These are phyloP conservation scores for Stromatinia cepivora DNA, from an alignment of 2,329 filamentous ascomycete genomes.

Conservation along the genomic window DNA sequence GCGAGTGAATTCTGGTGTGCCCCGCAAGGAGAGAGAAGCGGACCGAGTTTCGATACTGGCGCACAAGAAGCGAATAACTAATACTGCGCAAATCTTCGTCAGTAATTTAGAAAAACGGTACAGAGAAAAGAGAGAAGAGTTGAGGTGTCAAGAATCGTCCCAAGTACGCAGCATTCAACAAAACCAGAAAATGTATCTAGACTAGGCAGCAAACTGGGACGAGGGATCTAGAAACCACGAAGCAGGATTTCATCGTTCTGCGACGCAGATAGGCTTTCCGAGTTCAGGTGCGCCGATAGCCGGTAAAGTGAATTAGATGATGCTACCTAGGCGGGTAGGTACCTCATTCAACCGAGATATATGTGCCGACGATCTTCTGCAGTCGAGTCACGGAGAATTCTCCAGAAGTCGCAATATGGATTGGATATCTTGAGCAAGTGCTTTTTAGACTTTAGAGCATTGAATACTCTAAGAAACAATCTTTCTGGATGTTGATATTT, in stretches of 20 bases:
- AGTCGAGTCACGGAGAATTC: not conserved
- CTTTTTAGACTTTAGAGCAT: not conserved
- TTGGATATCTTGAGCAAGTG: not conserved
- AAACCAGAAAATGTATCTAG: not conserved
- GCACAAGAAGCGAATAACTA: slow-evolving; percentile 16
- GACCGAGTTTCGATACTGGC: slow-evolving; percentile 6
- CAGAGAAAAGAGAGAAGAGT: not conserved
- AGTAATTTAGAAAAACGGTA: not conserved
- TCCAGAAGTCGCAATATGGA: not conserved
- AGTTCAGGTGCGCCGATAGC: not conserved
- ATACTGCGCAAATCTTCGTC: not conserved
- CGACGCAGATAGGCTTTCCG: not conserved
- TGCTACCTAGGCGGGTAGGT: not conserved
- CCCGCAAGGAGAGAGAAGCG: slow-evolving; percentile 6
- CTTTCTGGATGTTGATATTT: not conserved
- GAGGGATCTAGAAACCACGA: not conserved
- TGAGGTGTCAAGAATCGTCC: not conserved
- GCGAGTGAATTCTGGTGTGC: slow-evolving; percentile 13
- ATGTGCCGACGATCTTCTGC: not conserved
- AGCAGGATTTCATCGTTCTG: not conserved
- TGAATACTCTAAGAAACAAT: not conserved
- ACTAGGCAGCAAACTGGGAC: not conserved
- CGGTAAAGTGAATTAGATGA: slow-evolving; percentile 1
- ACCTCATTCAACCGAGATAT: not conserved
- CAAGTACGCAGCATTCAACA: not conserved